Base-by-base conservation (phyloP, 768 basidiomycete species). In the Russula compacta region DNA sequence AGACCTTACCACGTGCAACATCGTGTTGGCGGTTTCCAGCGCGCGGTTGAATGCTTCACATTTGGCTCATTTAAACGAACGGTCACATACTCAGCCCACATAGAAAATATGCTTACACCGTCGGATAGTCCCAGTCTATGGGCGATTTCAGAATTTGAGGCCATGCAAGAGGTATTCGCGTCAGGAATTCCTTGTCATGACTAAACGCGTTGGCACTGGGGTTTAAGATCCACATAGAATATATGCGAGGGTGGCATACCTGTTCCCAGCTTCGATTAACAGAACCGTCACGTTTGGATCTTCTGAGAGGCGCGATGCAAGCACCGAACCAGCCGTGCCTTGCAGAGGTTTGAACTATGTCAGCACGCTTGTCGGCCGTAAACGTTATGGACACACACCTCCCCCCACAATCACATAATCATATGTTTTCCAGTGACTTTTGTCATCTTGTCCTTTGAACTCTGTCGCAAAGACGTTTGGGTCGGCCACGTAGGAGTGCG, bases 301-400 rank as follows among this genome's bases (percentile, higher is more conserved):
- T 69, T 85, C 85, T 4, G 77, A 79, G 15, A 86, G 69, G 17
- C 85, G 77, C 1, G 82, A 73, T 12, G 83, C 85, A 11, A 85
- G 74, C 12, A 80, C 83, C 64, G 82, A 84, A 17, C 85, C 85
- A 4, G 83, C 77, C 4, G 83, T 84, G 11, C 84, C 84, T 81
- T 57, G 15, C 61, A 67, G 29, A 39, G 10, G 14, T 36, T 24
- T 36, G 50, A 29, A 29, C 24, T 10, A 32, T 55, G 49, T 53
- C n/a, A 21, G 24, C 12, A 15, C 24, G 24, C 24, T 29, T 29
- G 33, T 17, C 4, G 38, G 15, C 17, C 19, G 51, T 15, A 29
- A 7, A 3, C 6, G 32, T 17, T 12, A 21, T 10, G 4, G n/a
- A 38, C 1, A 50, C 73, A 24, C 38, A 74, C 74, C 74, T 59